phyloP scores from a whole-genome alignment of 257 asterid species.

The Solanum ossicruentum region DNA sequence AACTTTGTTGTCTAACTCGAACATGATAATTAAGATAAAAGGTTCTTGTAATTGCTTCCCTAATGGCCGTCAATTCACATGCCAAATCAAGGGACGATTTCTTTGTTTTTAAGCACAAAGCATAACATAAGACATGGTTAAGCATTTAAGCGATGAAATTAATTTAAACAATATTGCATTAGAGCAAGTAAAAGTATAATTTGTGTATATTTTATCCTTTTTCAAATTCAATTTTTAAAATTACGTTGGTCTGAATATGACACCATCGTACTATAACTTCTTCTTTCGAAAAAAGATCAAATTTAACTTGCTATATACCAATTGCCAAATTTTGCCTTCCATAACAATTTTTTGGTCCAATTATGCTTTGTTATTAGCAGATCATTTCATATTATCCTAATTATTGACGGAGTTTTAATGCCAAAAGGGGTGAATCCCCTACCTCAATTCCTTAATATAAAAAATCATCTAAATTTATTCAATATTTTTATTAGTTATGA shows the following conservation, averaged over 20 bases:
- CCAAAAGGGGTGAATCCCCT: not conserved
- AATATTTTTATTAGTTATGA: not conserved
- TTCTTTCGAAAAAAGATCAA: too few relatives aligned
- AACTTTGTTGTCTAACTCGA: not conserved
- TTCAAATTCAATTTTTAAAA: too few relatives aligned
- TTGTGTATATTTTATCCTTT: too few relatives aligned
- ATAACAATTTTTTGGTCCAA: not conserved
- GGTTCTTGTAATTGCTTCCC: conserved; percentile 1
- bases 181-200: too few relatives aligned
- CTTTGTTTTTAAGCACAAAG: too few relatives aligned
- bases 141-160: too few relatives aligned
- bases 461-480: not conserved
- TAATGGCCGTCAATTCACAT: not conserved
- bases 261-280: too few relatives aligned
- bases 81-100: not conserved
- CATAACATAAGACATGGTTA: too few relatives aligned
- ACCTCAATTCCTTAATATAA: not conserved
- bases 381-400: not conserved
- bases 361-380: not conserved
- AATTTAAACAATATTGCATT: too few relatives aligned
- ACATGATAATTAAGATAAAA: conserved; percentile 11
- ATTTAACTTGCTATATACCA: too few relatives aligned
- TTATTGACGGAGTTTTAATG: not conserved
- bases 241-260: too few relatives aligned
- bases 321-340: not conserved